A percentile compares a stretch with the other conserved stretches of the same genome.
phyloP scores from a whole-genome alignment of 148 eudicot genomes.

The Pouteria glomerata region DNA sequence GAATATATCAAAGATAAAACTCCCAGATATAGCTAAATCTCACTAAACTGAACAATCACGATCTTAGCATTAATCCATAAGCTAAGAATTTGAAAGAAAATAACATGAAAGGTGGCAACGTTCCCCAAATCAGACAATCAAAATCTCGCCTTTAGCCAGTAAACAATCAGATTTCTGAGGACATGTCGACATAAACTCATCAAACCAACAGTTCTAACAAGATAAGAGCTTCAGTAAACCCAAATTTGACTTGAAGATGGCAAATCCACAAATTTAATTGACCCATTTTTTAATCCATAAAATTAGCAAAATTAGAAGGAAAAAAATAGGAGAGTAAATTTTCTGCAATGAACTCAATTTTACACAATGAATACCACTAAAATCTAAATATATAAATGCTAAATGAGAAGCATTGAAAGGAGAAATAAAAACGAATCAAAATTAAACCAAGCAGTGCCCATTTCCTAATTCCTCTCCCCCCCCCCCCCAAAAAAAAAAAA shows the following conservation, averaged over 20 bases:
- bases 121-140: neutral
- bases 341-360: neutral
- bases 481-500: too few species aligned
- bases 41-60: neutral
- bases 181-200: neutral
- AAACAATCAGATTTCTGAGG: neutral
- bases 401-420: neutral
- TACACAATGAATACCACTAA: neutral
- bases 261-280: neutral
- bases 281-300: neutral
- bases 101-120: neutral
- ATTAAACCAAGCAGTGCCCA: neutral
- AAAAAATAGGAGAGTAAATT: neutral
- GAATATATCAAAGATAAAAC: neutral
- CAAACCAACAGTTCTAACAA: neutral
- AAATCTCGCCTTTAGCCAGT: neutral
- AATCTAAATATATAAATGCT: neutral
- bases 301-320: neutral
- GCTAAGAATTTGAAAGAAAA: neutral
- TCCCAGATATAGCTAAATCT: neutral
- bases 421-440: slow-evolving; percentile 7
- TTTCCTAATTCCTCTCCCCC: too few species aligned
- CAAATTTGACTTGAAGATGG: neutral
- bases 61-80: neutral
- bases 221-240: neutral